A percentile compares a stretch with the other conserved stretches of the same genome.
Conservation (phyloP, 2,329 filamentous ascomycete species). For the Raffaelea arxii region DNA sequence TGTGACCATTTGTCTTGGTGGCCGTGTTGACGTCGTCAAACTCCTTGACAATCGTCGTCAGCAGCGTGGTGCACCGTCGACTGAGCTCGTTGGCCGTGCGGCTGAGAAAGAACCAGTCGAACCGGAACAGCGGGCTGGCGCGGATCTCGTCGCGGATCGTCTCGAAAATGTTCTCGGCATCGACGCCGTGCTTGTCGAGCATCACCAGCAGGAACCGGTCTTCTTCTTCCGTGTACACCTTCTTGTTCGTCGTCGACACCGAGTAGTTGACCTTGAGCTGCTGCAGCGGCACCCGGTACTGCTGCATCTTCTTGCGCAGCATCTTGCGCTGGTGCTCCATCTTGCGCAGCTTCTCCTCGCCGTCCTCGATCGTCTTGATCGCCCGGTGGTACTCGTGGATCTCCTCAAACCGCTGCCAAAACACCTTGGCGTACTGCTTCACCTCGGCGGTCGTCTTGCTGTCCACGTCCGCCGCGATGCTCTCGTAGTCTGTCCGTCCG, state of each 20-base stretch:
- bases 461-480: slow-evolving; percentile 82
- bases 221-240: slow-evolving; percentile 98
- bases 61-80: slow-evolving; percentile 82
- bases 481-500: slow-evolving; percentile 74
- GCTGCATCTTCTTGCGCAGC: slow-evolving; percentile 87
- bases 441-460: slow-evolving; percentile 81
- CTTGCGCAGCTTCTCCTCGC: slow-evolving; percentile 81
- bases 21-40: slow-evolving; percentile 61
- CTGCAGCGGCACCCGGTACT: slow-evolving; percentile 94
- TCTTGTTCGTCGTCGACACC: slow-evolving; percentile 98
- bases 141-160: slow-evolving; percentile 93
- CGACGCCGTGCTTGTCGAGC: slow-evolving; percentile 84
- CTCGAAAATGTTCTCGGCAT: slow-evolving; percentile 83
- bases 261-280: slow-evolving; percentile 99
- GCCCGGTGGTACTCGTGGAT: slow-evolving; percentile 85
- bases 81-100: slow-evolving; percentile 88
- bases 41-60: slow-evolving; percentile 90
- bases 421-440: slow-evolving; percentile 84
- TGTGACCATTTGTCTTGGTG: slow-evolving; percentile 25
- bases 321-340: slow-evolving; percentile 89
- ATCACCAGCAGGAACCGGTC: slow-evolving; percentile 92
- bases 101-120: slow-evolving; percentile 98
- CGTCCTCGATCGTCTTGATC: slow-evolving; percentile 80
- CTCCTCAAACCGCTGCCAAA: slow-evolving; percentile 92
- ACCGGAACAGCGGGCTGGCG: slow-evolving; percentile 88